Evolutionary conservation across 208 protist genomes (phyloP).

Genomic region (Plasmodiophora brassicae): DNA sequence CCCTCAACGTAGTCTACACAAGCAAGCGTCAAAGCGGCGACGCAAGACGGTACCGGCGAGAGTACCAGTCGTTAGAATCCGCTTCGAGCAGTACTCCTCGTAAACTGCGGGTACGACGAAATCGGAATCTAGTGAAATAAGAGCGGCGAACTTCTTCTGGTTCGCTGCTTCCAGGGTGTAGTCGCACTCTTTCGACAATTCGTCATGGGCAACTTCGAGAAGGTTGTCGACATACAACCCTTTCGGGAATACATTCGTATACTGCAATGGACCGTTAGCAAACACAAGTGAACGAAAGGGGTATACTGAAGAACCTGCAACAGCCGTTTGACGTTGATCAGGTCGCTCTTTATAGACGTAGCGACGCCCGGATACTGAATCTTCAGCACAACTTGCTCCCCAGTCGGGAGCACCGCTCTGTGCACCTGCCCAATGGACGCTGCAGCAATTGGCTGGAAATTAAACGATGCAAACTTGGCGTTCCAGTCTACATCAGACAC

Average conservation of each 20-base stretch:
- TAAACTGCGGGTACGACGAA: conserved; percentile 26
- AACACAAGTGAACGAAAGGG: no score
- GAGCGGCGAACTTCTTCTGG: conserved; percentile 48
- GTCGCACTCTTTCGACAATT: conserved; percentile 28
- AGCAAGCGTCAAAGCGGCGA: not conserved
- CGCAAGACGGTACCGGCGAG: not conserved
- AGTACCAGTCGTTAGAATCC: not conserved
- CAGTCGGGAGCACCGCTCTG: conserved; percentile 60
- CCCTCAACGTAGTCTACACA: not conserved
- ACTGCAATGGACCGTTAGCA: no score
- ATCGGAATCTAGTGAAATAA: not conserved
- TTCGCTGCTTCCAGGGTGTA: conserved; percentile 21
- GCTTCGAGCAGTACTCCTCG: not conserved
- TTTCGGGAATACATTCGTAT: conserved; percentile 70
- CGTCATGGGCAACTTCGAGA: conserved; percentile 50
- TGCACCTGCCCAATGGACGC: conserved; percentile 89
- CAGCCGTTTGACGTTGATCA: conserved; percentile 73
- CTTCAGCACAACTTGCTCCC: conserved; percentile 64
- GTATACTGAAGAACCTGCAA: no score
- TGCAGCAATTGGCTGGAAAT: conserved; percentile 79
- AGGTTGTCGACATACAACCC: conserved; percentile 73
- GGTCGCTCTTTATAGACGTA: conserved; percentile 72
- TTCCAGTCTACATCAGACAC: not conserved
- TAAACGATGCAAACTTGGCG: conserved; percentile 13
- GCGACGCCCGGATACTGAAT: conserved; percentile 70